Base-by-base conservation (phyloP, 2,329 filamentous ascomycete genomes). In the Diaporthe vaccinii region DNA sequence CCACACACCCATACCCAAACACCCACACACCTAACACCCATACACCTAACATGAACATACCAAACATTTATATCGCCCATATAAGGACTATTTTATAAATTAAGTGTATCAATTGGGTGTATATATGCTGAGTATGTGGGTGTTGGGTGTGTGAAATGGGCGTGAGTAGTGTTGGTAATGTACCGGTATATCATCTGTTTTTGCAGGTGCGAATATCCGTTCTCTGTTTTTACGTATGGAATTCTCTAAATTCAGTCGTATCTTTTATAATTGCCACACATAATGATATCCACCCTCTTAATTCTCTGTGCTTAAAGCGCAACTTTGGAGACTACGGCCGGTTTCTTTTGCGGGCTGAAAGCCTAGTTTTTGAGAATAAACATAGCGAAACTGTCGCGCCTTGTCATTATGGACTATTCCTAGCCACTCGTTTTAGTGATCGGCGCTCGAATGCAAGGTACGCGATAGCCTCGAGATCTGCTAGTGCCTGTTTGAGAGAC, bases 401-500 rank as follows among this genome's bases (percentile, higher is more conserved):
- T 51, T 31, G 15, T 25, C 8, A 8, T 31, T 31, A n/a, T n/a
- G 25, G 31, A n/a, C 7, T 25, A 10, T 36, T 28, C 22, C 22
- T 28, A 39, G 44, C 62, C 62, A 68, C 10, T 68, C 62, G 17
- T 39, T 68, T 17, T n/a, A 12, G 9, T 34, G 44, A 67, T 67
- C 61, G 25, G 44, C 61, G 7, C 28, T 17, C 20, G 41, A 20
- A 67, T 51, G 61, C 41, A 67, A 51, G 61, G 61, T 17, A 67
- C 61, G 44, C 28, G 61, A 67, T 67, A 51, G 61, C 44, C 61
- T 51, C 44, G 44, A 67, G 61, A 67, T 67, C 61, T 67, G 44
- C 44, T 25, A 22, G 20, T 36, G 28, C 20, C 44, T 65, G 25
- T 49, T 65, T 22, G 25, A 67, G 61, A 51, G 10, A 36, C 17